phyloP scores from a whole-genome alignment of 768 basidiomycete species.

The Infundibulicybe gibba region DNA sequence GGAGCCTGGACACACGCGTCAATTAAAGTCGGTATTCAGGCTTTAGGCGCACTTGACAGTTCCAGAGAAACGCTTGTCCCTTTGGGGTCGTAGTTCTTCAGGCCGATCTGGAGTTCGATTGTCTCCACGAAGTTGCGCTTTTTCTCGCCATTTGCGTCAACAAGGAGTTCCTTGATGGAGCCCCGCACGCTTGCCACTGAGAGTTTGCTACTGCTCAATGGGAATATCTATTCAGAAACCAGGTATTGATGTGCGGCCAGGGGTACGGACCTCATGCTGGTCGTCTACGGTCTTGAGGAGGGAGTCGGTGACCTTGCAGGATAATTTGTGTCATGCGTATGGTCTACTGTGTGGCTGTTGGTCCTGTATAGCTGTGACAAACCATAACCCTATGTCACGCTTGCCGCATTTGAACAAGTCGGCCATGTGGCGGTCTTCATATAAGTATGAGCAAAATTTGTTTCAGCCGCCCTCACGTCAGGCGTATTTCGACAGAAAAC shows the following conservation, averaged over 20 bases:
- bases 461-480: too few species aligned
- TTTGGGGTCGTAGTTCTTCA: conserved; percentile 99
- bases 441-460: too few species aligned
- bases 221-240: not conserved
- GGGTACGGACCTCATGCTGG: conserved; percentile 36
- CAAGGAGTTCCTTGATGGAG: conserved; percentile 89
- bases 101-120: conserved; percentile 92
- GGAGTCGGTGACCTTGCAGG: conserved; percentile 1
- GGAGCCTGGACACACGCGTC: conserved; percentile 77
- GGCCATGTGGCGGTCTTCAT: too few species aligned
- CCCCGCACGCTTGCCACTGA: conserved; percentile 99
- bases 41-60: conserved; percentile 83
- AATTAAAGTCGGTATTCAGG: not conserved
- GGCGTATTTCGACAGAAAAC: too few species aligned
- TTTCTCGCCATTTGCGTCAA: conserved; percentile 81
- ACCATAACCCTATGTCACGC: too few species aligned
- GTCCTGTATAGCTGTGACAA: conserved; percentile 25
- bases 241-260: not conserved
- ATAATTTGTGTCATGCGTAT: conserved; percentile 8
- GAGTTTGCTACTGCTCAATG: conserved; percentile 66
- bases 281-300: conserved; percentile 19
- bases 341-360: conserved; percentile 6
- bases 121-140: conserved; percentile 94
- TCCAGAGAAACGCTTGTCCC: conserved; percentile 99
- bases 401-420: too few species aligned